Evolutionary conservation across 2,329 filamentous ascomycete species (phyloP), one percentile per base, ranked within the genome.

Genomic region (Fusarium buxicola): DNA sequence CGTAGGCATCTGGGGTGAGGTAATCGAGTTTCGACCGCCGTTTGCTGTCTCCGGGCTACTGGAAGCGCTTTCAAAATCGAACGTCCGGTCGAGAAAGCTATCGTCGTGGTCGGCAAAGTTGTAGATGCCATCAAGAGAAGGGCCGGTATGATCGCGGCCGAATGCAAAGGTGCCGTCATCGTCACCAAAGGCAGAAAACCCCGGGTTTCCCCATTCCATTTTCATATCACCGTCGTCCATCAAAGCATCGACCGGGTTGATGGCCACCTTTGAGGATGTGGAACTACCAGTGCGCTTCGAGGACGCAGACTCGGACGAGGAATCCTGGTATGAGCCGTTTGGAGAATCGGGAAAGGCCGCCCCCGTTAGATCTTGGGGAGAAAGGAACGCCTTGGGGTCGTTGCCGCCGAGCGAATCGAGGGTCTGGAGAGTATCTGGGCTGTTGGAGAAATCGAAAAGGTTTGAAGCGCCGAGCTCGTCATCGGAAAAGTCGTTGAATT

Each of bases 31-130:
- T 31, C 61, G 71, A 12, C 55, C 59, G 10, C 55, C 63, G 30
- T 61, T 68, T 12, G 69, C 43, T 8, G 75, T 77, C 53, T 79
- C 81, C 7, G 86, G 85, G 58, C 85, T 89, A 65, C 81, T 86
- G 2, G 84, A 82, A 8, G 82, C 82, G 65, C 84, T 86, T 13
- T 84, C 82, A 69, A 89, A 88, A 63, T 86, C 83, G 65, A 87
- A 86, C 43, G 80, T 76, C 40, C 77, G 76, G 48, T 82, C 77
- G 77, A 83, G 80, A 47, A 78, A 78, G 63, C 77, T 77, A 57
- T 82, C 81, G 53, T 75, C 73, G 15, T 73, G 65, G n/a, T 74
- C 69, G 27, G 63, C 57, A 52, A 77, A 76, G 31, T 55, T 66
- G 46, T 75, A 76, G 7, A 77, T 53, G 41, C 62, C 69, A 24